Evolutionary conservation across 75 land plant species (phyloP), one percentile per base, ranked within the genome.

Genomic region (Cupressus sempervirens): DNA sequence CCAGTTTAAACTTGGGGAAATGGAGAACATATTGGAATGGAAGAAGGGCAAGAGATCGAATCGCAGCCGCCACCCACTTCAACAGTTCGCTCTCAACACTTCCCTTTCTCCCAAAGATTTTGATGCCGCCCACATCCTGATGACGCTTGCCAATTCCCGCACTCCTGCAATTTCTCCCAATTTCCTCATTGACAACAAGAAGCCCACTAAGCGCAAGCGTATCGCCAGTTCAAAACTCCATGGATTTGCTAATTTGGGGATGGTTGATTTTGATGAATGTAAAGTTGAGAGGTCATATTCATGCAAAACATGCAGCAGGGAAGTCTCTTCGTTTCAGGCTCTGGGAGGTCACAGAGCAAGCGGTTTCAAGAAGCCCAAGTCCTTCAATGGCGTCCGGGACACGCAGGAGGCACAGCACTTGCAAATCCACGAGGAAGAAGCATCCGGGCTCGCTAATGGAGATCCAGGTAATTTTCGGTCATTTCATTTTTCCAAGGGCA

Each of bases 301-400:
- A 89, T 92, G 94, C 85, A 91, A 86, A 70, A 89, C 90, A 7
- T 93, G 94, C 68, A 88, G 86, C 79, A 84, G 92, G 13, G 32
- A 65, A 15, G 90, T 93, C 87, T 83, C 85, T 14, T 88, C 94
- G 0, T 90, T 88, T 58, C 94, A 93, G 85, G 94, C 94, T 7
- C 86, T 93, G 35, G 94, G 94, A 1, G 94, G 94, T 29, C 94
- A 93, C 85, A 82, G 90, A 56, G 84, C 91, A 26, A 87, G 93
- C 29, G 90, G 91, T 82, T 79, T 82, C 83, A 89, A 87, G 84
- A 87, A 48, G 52, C 52, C 15, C 53, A 50, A 13, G 53, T 50
- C 15, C 53, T 50, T 0, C 83, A 7, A n/a, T 48, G n/a, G 68
- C 29, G 29, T n/a, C 6, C n/a, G 7, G n/a, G n/a, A 6, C n/a